Evolutionary conservation across 163 green algal genomes (phyloP), one percentile per base, ranked within the genome.

Genomic region (Chloromonas sp.): DNA sequence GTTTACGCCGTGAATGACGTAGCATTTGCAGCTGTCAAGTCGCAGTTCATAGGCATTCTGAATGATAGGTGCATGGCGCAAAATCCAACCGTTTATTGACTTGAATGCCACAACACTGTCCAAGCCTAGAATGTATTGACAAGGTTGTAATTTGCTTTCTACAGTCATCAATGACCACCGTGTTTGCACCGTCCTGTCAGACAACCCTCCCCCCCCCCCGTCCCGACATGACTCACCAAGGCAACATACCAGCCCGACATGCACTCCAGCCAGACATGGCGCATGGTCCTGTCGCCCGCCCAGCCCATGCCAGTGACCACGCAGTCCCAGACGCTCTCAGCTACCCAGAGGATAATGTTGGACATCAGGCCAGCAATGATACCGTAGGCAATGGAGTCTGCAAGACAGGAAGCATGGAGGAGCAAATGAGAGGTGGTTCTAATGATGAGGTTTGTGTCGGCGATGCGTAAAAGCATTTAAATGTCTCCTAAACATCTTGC

Each of bases 351-450:
- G 82, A 93, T 79, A 76, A 95, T 84, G 88, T 94, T 93, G 79
- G 59, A 82, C 74, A 83, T 84, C 5, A 95, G 78, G 15, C 95
- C 95, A 0, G 87, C 92, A 81, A 98, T 96, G 62, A 98, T 91
- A 81, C 94, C 94, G 78, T 94, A 94, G 0, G 91, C 89, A 58
- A 92, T 96, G 82, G 90, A 95, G 91, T 96, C 36, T 36, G 36
- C 36, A 36, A 36, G 36, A 36, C 36, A 36, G 36, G 36, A 36
- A 36, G 36, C 36, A 36, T 36, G 36, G 36, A 36, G 36, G 36
- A 36, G 36, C 36, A 36, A 36, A 36, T 36, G 36, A 36, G 36
- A 36, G 36, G 36, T 36, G 36, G 36, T 36, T 36, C 36, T 36
- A 36, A 36, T 36, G 36, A 36, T 36, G 36, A 36, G 36, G 36